These are phyloP conservation scores for Claviceps humidiphila DNA, from an alignment of 2,329 filamentous ascomycete species.

Conservation along the genomic window DNA sequence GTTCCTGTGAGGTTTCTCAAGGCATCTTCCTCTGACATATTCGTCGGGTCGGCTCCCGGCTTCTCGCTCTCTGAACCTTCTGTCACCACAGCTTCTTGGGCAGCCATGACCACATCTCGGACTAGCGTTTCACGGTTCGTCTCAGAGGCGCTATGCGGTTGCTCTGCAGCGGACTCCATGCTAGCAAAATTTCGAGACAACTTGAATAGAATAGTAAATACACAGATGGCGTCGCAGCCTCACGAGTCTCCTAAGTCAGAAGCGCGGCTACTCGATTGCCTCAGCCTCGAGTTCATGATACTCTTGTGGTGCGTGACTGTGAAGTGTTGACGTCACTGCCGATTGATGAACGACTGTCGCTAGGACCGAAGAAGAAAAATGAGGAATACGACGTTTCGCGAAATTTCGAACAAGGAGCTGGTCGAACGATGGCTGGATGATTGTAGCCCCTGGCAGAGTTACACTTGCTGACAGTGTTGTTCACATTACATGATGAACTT, in stretches of 20 bases:
- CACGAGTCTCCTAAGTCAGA: background rate
- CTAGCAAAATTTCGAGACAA: background rate
- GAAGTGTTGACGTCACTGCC: background rate
- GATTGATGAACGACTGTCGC: background rate
- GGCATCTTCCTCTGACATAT: slow-evolving; percentile 44
- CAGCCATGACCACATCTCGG: slow-evolving; percentile 18
- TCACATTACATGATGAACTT: background rate
- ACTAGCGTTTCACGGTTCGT: slow-evolving; percentile 15
- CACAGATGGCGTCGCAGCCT: background rate
- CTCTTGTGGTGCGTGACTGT: background rate
- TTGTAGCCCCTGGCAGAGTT: background rate
- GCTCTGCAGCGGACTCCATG: slow-evolving; percentile 16
- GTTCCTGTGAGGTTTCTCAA: slow-evolving; percentile 51
- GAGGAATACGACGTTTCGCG: background rate
- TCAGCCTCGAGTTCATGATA: background rate
- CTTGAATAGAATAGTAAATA: background rate
- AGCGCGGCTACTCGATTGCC: background rate
- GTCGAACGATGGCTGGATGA: background rate
- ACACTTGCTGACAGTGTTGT: background rate
- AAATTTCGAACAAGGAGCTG: background rate
- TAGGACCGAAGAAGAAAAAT: background rate
- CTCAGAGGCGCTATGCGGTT: slow-evolving; percentile 8
- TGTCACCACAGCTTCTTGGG: slow-evolving; percentile 11
- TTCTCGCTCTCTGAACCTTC: slow-evolving; percentile 3
- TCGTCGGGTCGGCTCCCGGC: slow-evolving; percentile 12